Conservation (phyloP, 2,329 filamentous ascomycete species). For the Paraphoma chrysanthemicola region DNA sequence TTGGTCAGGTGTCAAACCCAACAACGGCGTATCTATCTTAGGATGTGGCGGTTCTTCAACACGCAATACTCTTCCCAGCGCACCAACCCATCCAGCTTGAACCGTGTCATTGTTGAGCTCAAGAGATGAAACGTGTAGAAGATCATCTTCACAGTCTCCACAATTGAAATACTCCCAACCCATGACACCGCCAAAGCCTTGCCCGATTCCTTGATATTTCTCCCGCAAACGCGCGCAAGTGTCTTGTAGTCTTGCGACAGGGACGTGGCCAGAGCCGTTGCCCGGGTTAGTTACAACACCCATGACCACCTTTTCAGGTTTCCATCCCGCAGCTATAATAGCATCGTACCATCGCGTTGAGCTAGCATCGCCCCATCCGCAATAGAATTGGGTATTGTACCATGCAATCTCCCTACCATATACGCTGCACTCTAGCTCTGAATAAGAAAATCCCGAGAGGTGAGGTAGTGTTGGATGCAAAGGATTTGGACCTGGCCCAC, state of each 20-base stretch:
- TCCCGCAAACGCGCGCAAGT: conserved; percentile 65
- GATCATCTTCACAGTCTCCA: conserved; percentile 37
- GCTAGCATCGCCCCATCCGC: conserved; percentile 78
- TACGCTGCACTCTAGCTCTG: conserved; percentile 66
- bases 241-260: conserved; percentile 62
- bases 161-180: conserved; percentile 97
- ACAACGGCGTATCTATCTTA: conserved; percentile 21
- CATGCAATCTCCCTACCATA: conserved; percentile 67
- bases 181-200: conserved; percentile 82
- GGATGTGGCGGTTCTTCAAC: conserved; percentile 32
- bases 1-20: conserved; percentile 39
- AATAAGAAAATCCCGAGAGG: conserved; percentile 83
- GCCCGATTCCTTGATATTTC: conserved; percentile 57
- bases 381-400: conserved; percentile 95
- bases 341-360: conserved; percentile 59
- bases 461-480: conserved; percentile 56
- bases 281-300: conserved; percentile 80
- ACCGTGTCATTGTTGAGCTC: conserved; percentile 34
- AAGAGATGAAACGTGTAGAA: conserved; percentile 30
- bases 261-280: conserved; percentile 72
- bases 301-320: conserved; percentile 74
- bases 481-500: conserved; percentile 39
- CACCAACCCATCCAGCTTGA: conserved; percentile 68
- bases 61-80: conserved; percentile 62
- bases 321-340: conserved; percentile 71